A percentile compares a stretch with the other conserved stretches of the same genome.
These are phyloP conservation scores for Parastagonospora nodorum DNA, from an alignment of 2,329 filamentous ascomycete species.

Conservation along the genomic window DNA sequence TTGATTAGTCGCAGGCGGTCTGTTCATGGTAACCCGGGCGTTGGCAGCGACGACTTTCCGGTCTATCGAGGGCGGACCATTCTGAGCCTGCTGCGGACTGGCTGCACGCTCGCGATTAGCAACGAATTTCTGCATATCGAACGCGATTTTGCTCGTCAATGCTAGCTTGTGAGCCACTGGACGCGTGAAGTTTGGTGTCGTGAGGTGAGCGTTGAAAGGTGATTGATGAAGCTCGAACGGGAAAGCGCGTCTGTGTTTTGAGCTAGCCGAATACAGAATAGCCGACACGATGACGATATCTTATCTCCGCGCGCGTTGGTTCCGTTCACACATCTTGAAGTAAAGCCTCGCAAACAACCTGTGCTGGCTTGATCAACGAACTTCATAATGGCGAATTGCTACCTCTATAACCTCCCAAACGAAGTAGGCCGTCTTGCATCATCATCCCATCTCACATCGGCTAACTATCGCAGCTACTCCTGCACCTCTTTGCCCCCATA, in stretches of 20 bases:
- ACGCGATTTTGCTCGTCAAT: neutral
- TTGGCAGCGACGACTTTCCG: slow-evolving; percentile 27
- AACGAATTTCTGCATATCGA: slow-evolving; percentile 28
- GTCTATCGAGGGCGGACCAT: slow-evolving; percentile 13
- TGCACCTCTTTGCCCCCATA: slow-evolving; percentile 50
- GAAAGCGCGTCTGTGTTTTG: slow-evolving; percentile 30
- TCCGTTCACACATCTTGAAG: slow-evolving; percentile 18
- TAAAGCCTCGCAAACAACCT: neutral
- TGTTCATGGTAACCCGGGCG: slow-evolving; percentile 22
- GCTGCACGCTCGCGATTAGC: slow-evolving; percentile 13
- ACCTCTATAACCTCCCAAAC: slow-evolving; percentile 45
- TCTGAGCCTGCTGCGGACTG: slow-evolving; percentile 17
- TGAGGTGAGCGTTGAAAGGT: slow-evolving; percentile 13
- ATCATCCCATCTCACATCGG: neutral
- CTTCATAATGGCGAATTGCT: slow-evolving; percentile 30
- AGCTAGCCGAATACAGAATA: slow-evolving; percentile 21
- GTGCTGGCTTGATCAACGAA: neutral
- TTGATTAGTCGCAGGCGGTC: slow-evolving; percentile 14
- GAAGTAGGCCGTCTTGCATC: slow-evolving; percentile 29
- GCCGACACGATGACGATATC: slow-evolving; percentile 28
- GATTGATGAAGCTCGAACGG: slow-evolving; percentile 25
- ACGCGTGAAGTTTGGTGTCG: slow-evolving; percentile 1
- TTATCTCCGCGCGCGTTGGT: slow-evolving; percentile 29
- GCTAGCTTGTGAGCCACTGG: no score
- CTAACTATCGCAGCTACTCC: slow-evolving; percentile 45